Conservation (phyloP, 768 basidiomycete species). For the Lentinula edodes region DNA sequence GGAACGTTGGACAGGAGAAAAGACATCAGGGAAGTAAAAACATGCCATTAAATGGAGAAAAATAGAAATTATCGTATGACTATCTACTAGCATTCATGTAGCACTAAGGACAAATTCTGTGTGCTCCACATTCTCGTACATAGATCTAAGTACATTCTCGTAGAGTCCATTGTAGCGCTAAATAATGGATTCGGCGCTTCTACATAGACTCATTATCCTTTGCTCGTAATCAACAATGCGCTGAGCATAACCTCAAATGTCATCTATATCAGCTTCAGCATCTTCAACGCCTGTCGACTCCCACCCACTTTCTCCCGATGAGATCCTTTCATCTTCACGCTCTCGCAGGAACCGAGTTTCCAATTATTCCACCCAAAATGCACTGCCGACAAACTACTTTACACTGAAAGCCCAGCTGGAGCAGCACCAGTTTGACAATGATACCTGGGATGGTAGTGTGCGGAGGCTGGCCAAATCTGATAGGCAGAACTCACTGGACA, state of each 20-base stretch:
- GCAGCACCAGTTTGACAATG: slow-evolving; percentile 24
- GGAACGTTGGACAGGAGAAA: too few species aligned
- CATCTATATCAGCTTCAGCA: background rate
- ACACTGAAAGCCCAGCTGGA: slow-evolving; percentile 60
- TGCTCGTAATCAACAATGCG: background rate
- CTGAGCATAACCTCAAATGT: background rate
- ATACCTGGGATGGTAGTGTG: slow-evolving; percentile 50
- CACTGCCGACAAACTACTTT: slow-evolving; percentile 50
- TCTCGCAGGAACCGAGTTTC: slow-evolving; percentile 1
- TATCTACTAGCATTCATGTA: too few species aligned
- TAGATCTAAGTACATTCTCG: too few species aligned
- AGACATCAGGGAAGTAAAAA: too few species aligned
- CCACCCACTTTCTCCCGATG: slow-evolving; percentile 67
- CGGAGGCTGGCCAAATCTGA: slow-evolving; percentile 46
- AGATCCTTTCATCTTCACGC: slow-evolving; percentile 21
- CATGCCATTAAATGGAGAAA: too few species aligned
- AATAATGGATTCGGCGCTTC: background rate
- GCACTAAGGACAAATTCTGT: too few species aligned
- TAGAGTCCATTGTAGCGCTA: too few species aligned
- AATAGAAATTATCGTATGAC: too few species aligned
- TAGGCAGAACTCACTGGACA: slow-evolving; percentile 20
- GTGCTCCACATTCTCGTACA: too few species aligned
- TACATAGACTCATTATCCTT: background rate
- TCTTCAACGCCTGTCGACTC: slow-evolving; percentile 54
- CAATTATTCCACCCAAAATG: background rate